Base-by-base conservation (phyloP, 2,329 filamentous ascomycete genomes). In the Xylariaceae sp. region DNA sequence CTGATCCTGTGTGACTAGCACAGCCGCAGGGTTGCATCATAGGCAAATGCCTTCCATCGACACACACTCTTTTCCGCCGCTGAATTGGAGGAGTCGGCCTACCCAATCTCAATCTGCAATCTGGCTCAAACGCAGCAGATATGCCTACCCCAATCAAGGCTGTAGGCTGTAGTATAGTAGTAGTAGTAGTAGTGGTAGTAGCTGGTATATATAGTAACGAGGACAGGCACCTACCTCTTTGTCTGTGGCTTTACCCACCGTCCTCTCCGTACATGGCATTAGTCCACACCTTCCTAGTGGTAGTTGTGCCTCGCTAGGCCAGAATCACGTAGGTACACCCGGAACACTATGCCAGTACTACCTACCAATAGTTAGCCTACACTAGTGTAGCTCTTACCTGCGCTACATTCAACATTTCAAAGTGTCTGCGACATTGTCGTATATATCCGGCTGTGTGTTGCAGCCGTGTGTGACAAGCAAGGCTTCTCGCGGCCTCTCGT, bases 21-120 rank as follows among this genome's bases (percentile, higher is more conserved):
- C 49, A 34, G 49, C 49, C 30, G 49, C 49, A 51, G 49, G 49
- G 49, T 51, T 51, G 49, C 49, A 51, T 51, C 30, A 35, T 51
- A 50, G 18, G 48, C 10, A 50, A 8, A 34, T 50, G 34, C 4
- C 17, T 9, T 18, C 37, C 42, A 45, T 45, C 42, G 13, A 45
- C 23, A 30, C 9, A 50, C 48, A 48, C 13, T 6, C n/a, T n/a
- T 17, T 17, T 18, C 2, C 8, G n/a, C 15, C 45, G 7, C 7
- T 3, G n/a, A 18, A 17, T 48, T 30, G 47, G 17, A 23, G 15
- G 15, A 49, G 10, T 10, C 23, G 23, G 23, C 8, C 37, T 49
- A 45, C 13, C 42, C 42, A 45, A 45, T 18, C 17, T 49, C 47
- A 49, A 49, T 49, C 47, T 49, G 47, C 47, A 23, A 49, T 49